These are phyloP conservation scores for Tetraselmis striata DNA, from an alignment of 139 green algal species.

Conservation along the genomic window DNA sequence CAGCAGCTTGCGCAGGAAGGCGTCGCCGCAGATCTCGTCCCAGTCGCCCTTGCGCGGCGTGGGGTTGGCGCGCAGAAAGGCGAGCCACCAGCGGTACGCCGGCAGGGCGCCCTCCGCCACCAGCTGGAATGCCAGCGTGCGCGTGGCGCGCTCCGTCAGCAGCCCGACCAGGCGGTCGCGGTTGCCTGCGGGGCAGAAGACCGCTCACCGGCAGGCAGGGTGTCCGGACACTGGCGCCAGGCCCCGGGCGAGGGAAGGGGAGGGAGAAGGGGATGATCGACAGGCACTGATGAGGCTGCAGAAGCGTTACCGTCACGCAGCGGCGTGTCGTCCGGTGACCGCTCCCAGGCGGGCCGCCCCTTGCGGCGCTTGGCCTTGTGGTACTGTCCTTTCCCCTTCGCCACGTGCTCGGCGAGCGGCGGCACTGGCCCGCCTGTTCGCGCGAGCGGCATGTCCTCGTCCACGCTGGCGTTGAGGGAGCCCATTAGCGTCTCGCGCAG, in stretches of 20 bases:
- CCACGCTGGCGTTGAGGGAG: background rate
- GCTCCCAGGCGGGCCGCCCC: constrained; percentile 35
- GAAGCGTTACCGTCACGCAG: constrained; percentile 64
- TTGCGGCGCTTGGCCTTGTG: constrained; percentile 22
- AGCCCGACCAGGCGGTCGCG: constrained; percentile 69
- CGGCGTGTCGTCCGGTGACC: constrained; percentile 56
- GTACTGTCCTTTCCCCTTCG: background rate
- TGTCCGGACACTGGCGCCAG: too few relatives aligned
- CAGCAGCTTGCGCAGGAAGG: constrained; percentile 70
- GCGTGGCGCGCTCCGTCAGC: constrained; percentile 54
- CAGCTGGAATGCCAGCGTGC: constrained; percentile 3
- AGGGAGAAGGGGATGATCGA: too few relatives aligned
- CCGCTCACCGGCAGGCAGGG: too few relatives aligned
- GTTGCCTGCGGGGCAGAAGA: constrained; percentile 52
- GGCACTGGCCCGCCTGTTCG: too few relatives aligned
- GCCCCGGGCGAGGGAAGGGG: too few relatives aligned
- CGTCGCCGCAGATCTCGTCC: constrained; percentile 75
- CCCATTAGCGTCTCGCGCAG: background rate
- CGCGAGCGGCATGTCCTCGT: background rate
- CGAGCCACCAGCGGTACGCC: background rate
- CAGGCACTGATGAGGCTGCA: too few relatives aligned
- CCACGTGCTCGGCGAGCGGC: too few relatives aligned
- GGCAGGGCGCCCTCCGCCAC: background rate
- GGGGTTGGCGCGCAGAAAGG: background rate
- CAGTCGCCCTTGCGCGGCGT: constrained; percentile 50